Evolutionary conservation across 208 protist genomes (phyloP), one percentile per base, ranked within the genome.

Genomic region (Leishmania amazonensis): DNA sequence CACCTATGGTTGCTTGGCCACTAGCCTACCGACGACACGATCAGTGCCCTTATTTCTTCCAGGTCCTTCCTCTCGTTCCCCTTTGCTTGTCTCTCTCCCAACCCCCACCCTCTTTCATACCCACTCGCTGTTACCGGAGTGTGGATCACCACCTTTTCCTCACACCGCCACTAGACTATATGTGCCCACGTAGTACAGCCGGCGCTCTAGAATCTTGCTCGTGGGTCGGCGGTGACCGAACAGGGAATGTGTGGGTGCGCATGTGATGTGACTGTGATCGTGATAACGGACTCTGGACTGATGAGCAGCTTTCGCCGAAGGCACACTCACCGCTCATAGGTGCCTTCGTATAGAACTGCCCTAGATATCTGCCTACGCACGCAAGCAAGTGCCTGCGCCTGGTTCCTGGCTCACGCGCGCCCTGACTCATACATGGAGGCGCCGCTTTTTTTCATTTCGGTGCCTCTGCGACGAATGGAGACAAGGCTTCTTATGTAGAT

Each of bases 281-380:
- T 24, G 15, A 31, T n/a, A 45, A 11, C 24, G 3, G 8, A 19
- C 35, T 31, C 45, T 54, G 40, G 45, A 53, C 45, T 42, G 24
- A 45, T 83, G 79, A 58, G 84, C 80, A 81, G 78, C 76, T 85
- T 85, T 85, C 77, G 82, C 82, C 82, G 82, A 85, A 79, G 62
- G 73, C 45, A 81, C n/a, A 73, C 77, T 85, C 70, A 64, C 42
- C 38, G 9, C 45, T 79, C 38, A 64, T 85, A 81, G 81, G 58
- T 85, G 76, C 51, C 65, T 71, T 85, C 84, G 81, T 87, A 87
- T 88, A 88, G 81, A 88, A 88, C 73, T 85, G 72, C 77, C 42
- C 80, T 81, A 87, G 84, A 87, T 76, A 15, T 68, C 40, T 51
- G 19, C 49, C 38, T 76, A n/a, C 19, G 73, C 19, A 38, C 13